Evolutionary conservation across 106 monocot genomes (phyloP).

Genomic region (Dioscorea alata): DNA sequence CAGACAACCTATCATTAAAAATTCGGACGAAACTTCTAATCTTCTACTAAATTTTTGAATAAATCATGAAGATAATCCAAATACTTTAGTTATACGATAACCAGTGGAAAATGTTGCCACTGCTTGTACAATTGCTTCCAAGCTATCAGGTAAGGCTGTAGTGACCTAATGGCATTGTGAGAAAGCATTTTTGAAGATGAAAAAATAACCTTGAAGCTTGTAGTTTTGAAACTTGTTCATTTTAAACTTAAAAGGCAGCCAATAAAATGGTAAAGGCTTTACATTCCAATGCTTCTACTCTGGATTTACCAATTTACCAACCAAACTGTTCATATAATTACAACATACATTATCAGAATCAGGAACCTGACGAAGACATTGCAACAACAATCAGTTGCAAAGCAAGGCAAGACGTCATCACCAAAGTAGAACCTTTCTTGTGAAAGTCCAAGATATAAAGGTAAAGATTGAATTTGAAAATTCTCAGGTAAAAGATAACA

Average conservation of each 20-base stretch:
- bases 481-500: background rate
- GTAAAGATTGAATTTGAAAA: background rate
- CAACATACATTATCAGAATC: constrained; percentile 70
- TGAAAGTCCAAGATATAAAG: constrained; percentile 9
- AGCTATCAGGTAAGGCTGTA: too few relatives aligned
- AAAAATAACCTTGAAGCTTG: too few relatives aligned
- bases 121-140: too few relatives aligned
- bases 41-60: background rate
- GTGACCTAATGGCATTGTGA: too few relatives aligned
- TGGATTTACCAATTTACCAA: too few relatives aligned
- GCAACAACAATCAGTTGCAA: constrained; percentile 79
- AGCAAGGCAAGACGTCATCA: constrained; percentile 95
- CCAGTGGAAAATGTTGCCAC: too few relatives aligned
- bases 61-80: background rate
- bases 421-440: constrained; percentile 99
- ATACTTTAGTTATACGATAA: background rate
- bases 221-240: too few relatives aligned
- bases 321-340: too few relatives aligned
- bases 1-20: constrained; percentile 23
- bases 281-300: too few relatives aligned
- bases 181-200: too few relatives aligned
- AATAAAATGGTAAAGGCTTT: too few relatives aligned
- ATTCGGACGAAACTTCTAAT: background rate
- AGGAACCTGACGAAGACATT: constrained; percentile 74
- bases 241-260: too few relatives aligned